Base-by-base conservation (phyloP, 2,329 filamentous ascomycete species). In the Seiridium cupressi region DNA sequence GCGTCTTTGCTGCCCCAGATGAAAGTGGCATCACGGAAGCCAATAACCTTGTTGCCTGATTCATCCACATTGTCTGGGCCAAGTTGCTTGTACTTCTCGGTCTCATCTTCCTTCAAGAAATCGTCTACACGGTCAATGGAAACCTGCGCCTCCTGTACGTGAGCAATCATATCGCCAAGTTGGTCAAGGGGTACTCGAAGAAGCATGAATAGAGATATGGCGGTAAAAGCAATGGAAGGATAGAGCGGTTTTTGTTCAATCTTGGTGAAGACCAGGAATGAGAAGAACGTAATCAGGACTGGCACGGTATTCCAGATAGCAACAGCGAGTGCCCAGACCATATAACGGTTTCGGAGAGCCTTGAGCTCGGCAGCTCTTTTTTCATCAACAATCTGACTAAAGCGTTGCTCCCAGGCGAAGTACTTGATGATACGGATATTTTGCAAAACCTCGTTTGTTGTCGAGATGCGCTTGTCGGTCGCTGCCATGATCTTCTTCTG, bases 401-500 rank as follows among this genome's bases (percentile, higher is more conserved):
- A 99, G 2, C 94, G 90, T 68, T 93, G 88, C 74, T 99, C 95
- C 95, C 95, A 99, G 0, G 95, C 94, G 73, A 99, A 99, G 75
- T 95, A 99, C 73, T 99, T 99, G 84, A 99, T 98, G 73, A 99
- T 97, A 56, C 95, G 88, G 65, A 99, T 98, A 69, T 98, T 99
- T 71, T 96, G 93, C 35, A 99, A 81, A 6, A 98, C 91, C 75
- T 99, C 95, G 73, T 99, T 99, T 4, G 95, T 99, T 4, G 93
- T 90, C 71, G 97, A 92, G 64, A 99, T 98, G 57, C 95, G 89
- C 70, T 95, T 95, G 76, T 99, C 95, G 3, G 95, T 99, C 26
- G 93, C 93, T 57, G 90, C 86, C 78, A 98, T 88, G 69, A 99
- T 98, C 65, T 87, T 86, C 77, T 96, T 96, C 72, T 97, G 95